A percentile compares a stretch with the other conserved stretches of the same genome.
Evolutionary conservation across 2,329 filamentous ascomycete species (phyloP).

Genomic region (Alternaria novae-zelandiae): DNA sequence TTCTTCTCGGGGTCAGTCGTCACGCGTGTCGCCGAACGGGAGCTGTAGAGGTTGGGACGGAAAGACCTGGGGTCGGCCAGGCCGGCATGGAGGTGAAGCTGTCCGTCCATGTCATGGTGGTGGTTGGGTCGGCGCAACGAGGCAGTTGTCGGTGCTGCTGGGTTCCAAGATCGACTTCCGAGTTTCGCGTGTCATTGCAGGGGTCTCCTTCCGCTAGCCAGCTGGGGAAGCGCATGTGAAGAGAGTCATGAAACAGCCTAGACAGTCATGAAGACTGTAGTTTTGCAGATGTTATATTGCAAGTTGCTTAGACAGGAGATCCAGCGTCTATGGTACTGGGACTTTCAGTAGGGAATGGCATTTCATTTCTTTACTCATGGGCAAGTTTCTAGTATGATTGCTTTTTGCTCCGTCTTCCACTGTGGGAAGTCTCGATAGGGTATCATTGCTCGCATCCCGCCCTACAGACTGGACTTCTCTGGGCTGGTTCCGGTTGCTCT

Average conservation of each 20-base stretch:
- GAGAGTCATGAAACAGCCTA: background rate
- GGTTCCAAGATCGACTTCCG: slow-evolving; percentile 4
- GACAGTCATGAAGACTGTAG: background rate
- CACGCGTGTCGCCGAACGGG: slow-evolving; percentile 29
- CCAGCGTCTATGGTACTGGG: background rate
- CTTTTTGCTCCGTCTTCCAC: slow-evolving; percentile 2
- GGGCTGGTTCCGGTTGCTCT: background rate
- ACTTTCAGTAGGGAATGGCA: background rate
- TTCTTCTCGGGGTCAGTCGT: slow-evolving; percentile 38
- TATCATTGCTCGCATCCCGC: slow-evolving; percentile 9
- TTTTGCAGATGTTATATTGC: background rate
- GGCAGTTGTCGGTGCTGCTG: slow-evolving; percentile 6
- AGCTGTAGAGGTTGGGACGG: slow-evolving; percentile 33
- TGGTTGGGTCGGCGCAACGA: slow-evolving; percentile 9
- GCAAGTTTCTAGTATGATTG: background rate
- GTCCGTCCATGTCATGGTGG: slow-evolving; percentile 33
- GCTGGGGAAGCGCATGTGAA: slow-evolving; percentile 4
- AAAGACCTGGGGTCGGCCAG: slow-evolving; percentile 19
- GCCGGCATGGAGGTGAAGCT: slow-evolving; percentile 26
- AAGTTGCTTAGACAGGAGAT: background rate
- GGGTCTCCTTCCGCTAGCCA: slow-evolving; percentile 9
- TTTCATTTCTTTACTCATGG: background rate
- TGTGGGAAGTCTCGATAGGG: background rate
- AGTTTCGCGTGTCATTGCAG: slow-evolving; percentile 18
- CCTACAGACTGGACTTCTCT: background rate